Conservation (phyloP, 148 eudicot genomes). For the Cornus suecica region DNA sequence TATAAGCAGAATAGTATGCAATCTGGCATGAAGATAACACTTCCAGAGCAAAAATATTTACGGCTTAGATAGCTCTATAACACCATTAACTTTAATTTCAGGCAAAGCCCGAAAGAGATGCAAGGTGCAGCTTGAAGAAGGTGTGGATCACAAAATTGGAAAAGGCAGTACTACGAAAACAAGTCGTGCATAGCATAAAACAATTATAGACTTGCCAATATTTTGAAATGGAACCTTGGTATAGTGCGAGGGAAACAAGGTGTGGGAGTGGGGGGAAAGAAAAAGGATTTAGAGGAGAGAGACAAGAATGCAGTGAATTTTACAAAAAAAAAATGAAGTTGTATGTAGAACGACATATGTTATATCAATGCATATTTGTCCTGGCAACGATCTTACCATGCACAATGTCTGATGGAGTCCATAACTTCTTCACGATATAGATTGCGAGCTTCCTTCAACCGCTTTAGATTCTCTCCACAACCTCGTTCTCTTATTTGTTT, state of each 20-base stretch:
- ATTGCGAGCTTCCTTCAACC: constrained; percentile 82
- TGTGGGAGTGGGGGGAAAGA: neutral
- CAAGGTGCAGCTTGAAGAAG: too few relatives aligned
- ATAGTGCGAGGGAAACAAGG: neutral
- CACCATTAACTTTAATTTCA: too few relatives aligned
- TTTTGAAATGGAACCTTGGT: neutral
- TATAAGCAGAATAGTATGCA: neutral
- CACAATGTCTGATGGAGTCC: constrained; percentile 71
- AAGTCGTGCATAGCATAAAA: neutral
- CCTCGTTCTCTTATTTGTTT: constrained; percentile 73
- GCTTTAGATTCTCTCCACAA: constrained; percentile 71
- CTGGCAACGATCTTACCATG: constrained; percentile 56
- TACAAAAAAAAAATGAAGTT: neutral
- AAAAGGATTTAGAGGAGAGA: neutral
- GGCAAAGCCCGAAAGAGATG: too few relatives aligned
- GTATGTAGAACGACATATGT: neutral
- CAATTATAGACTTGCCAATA: neutral
- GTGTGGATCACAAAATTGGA: neutral
- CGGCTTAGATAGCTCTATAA: neutral
- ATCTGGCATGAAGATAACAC: neutral
- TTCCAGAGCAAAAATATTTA: neutral
- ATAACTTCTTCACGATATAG: constrained; percentile 84
- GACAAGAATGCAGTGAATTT: neutral
- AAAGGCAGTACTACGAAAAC: neutral
- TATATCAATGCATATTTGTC: neutral